Conservation (phyloP, 495 filamentous ascomycete species). For the Xylaria nigripes region DNA sequence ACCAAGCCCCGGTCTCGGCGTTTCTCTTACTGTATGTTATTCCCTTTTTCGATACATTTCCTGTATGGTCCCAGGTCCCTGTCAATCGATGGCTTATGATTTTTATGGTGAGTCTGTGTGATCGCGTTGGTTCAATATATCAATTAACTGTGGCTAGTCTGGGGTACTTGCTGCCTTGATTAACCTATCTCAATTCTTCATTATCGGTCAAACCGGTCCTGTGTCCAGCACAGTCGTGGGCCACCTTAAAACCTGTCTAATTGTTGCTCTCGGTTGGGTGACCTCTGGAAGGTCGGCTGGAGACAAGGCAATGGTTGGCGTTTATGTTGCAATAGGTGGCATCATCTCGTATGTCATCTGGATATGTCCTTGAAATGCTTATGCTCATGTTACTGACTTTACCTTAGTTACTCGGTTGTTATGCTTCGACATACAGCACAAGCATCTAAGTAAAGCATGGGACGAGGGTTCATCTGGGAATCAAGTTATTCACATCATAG, state of each 20-base stretch:
- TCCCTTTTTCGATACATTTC: constrained; percentile 57
- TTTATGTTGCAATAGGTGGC: constrained; percentile 46
- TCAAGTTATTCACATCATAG: constrained; percentile 1
- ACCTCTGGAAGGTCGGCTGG: constrained; percentile 42
- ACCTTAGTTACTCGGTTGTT: constrained; percentile 41
- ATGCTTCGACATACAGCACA: constrained; percentile 35
- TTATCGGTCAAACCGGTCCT: constrained; percentile 60
- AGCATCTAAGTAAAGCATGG: constrained; percentile 4
- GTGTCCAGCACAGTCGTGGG: constrained; percentile 67
- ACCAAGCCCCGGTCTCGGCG: constrained; percentile 59
- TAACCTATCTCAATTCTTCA: constrained; percentile 69
- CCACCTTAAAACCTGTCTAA: constrained; percentile 55
- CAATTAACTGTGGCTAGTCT: constrained; percentile 31
- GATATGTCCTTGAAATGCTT: background rate
- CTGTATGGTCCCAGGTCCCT: constrained; percentile 43
- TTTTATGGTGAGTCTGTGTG: constrained; percentile 35
- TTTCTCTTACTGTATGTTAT: constrained; percentile 57
- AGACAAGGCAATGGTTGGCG: constrained; percentile 45
- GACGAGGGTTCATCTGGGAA: background rate
- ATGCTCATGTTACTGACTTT: constrained; percentile 2
- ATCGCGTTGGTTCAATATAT: constrained; percentile 10
- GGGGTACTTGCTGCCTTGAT: constrained; percentile 59
- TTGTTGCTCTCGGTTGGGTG: constrained; percentile 51
- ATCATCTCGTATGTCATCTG: constrained; percentile 41
- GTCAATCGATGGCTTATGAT: constrained; percentile 48